Base-by-base conservation (phyloP, 306 rosid species). In the Purshia tridentata region DNA sequence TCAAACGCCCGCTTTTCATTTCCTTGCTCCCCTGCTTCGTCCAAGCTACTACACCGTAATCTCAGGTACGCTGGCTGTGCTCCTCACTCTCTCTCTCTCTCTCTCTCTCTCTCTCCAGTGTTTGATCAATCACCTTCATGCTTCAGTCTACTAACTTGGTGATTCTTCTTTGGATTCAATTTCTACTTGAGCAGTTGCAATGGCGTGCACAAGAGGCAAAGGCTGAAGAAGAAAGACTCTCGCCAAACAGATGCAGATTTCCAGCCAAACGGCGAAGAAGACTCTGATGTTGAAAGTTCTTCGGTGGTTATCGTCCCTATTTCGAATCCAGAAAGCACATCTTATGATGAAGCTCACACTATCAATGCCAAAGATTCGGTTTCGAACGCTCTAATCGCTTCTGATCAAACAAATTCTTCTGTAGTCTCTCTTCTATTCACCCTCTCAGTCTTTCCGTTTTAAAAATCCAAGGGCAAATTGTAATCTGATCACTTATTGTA, bases 181-280 rank as follows among this genome's bases (percentile, higher is more conserved):
- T 75, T 39, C 61, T 39, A 15, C 66, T 37, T 76, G 4, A 60
- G 77, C 88, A 89, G 99, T 80, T 83, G 77, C 85, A 87, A 89
- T 85, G 81, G 95, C 19, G 83, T 78, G 64, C 79, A 73, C 45
- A 91, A 83, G 84, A 87, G 80, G 77, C 86, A 80, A 13, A 86
- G 86, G 13, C 46, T 80, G 76, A 88, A 82, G 90, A 92, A 87
- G 90, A 92, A 88, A 74, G 80, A 82, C 50, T 70, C 92, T 49
- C 63, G n/a, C 12, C 73, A 75, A 61, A 16, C 86, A 8, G 68
- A 78, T 46, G 81, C 82, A 70, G 80, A 80, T 78, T 74, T 76
- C 49, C 80, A 23, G 81, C 79, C 82, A 7, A 84, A 77, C 74
- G 83, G 75, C 41, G 84, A 78, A 22, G 86, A 76, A 6, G 91